Evolutionary conservation across 2,329 filamentous ascomycete genomes (phyloP).

Genomic region (Ilyonectria sp.): DNA sequence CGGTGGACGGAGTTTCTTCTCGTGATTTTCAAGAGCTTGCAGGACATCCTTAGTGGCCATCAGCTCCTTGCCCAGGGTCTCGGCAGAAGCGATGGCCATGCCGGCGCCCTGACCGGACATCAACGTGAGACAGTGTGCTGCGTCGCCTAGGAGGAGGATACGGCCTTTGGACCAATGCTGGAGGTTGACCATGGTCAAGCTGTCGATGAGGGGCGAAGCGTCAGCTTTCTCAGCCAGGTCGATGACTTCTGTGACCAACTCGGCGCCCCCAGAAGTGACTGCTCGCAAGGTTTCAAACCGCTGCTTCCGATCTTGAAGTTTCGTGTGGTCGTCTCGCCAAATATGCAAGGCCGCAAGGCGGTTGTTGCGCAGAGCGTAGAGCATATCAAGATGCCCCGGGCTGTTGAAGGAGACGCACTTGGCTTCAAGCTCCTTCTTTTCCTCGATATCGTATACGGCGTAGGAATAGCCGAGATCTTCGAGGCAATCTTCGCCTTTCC

Average conservation of each 20-base stretch:
- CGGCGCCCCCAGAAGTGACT: neutral
- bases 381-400: conserved; percentile 17
- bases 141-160: conserved; percentile 14
- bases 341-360: conserved; percentile 21
- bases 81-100: conserved; percentile 22
- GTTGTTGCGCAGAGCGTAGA: conserved; percentile 7
- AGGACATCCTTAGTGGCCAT: conserved; percentile 6
- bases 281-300: conserved; percentile 5
- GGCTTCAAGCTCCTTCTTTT: neutral
- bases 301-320: neutral
- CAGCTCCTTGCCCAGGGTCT: conserved; percentile 17
- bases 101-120: conserved; percentile 17
- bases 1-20: conserved; percentile 19
- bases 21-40: conserved; percentile 13
- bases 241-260: conserved; percentile 3
- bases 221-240: conserved; percentile 6
- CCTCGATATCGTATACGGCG: conserved; percentile 10
- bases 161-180: conserved; percentile 20
- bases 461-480: conserved; percentile 22
- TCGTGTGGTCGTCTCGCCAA: conserved; percentile 15
- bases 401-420: conserved; percentile 24
- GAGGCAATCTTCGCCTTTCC: conserved; percentile 11
- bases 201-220: conserved; percentile 9
- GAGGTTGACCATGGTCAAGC: conserved; percentile 17
- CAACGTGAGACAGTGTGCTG: conserved; percentile 23